Percentiles rank a stretch among this genome's conserved stretches.
Conservation (phyloP, 306 rosid genomes). For the Quercus robur region DNA sequence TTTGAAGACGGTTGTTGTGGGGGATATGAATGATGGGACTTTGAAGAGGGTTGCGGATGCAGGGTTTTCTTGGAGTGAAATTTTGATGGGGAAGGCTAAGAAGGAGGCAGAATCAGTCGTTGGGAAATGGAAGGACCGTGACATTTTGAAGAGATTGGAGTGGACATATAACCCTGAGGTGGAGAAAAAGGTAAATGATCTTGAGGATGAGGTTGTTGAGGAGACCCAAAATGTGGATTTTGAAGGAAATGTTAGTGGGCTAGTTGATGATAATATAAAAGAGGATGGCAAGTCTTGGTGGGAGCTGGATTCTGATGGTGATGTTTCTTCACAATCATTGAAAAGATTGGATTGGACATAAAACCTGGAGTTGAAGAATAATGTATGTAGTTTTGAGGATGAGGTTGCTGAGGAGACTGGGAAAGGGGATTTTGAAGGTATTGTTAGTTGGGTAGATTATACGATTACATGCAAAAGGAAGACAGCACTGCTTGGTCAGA, state of each 20-base stretch:
- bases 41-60: slow-evolving; percentile 75
- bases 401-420: neutral
- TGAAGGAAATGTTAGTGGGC: slow-evolving; percentile 31
- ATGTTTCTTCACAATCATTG: slow-evolving; percentile 14
- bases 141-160: slow-evolving; percentile 71
- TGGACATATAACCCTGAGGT: slow-evolving; percentile 67
- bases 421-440: slow-evolving; percentile 2
- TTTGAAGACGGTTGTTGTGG: slow-evolving; percentile 69
- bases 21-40: slow-evolving; percentile 59
- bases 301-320: slow-evolving; percentile 50
- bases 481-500: slow-evolving; percentile 28
- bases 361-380: slow-evolving; percentile 16
- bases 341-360: slow-evolving; percentile 46
- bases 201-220: slow-evolving; percentile 23
- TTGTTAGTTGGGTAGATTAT: too few species aligned
- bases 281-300: slow-evolving; percentile 59
- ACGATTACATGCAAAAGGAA: neutral
- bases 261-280: slow-evolving; percentile 25
- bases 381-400: neutral
- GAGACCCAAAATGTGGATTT: slow-evolving; percentile 35
- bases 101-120: slow-evolving; percentile 61
- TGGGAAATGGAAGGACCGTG: slow-evolving; percentile 81
- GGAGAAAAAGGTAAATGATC: slow-evolving; percentile 24
- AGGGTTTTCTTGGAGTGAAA: slow-evolving; percentile 77
- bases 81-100: slow-evolving; percentile 75